Conservation (phyloP, 495 filamentous ascomycete genomes). For the Parmelia sp. region DNA sequence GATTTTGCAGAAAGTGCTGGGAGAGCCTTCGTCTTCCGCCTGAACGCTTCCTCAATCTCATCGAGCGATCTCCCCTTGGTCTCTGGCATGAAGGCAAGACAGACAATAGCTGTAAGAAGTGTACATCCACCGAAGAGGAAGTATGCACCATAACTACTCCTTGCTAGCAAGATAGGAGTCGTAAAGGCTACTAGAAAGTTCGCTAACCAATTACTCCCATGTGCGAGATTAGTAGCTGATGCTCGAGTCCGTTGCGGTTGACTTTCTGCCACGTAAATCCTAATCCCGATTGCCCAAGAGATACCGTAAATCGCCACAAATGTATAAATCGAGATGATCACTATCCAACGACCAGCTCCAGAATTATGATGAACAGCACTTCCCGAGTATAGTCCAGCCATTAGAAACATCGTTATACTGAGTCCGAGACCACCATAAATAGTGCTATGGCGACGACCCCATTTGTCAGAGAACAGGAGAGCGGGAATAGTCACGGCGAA, state of each 20-base stretch:
- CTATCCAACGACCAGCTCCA: slow-evolving; percentile 49
- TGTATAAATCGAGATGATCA: slow-evolving; percentile 47
- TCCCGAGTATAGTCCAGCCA: slow-evolving; percentile 47
- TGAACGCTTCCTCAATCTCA: slow-evolving; percentile 51
- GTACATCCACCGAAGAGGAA: slow-evolving; percentile 52
- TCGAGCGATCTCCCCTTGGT: slow-evolving; percentile 52
- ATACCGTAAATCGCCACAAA: slow-evolving; percentile 38
- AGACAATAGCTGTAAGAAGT: slow-evolving; percentile 45
- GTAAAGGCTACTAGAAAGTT: slow-evolving; percentile 63
- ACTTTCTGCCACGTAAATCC: slow-evolving; percentile 51
- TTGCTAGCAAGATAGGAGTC: slow-evolving; percentile 55
- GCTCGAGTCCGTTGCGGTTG: slow-evolving; percentile 50
- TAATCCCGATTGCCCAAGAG: slow-evolving; percentile 51
- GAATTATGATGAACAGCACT: slow-evolving; percentile 38
- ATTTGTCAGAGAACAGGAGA: slow-evolving; percentile 54
- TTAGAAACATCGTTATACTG: slow-evolving; percentile 42
- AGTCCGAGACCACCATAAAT: slow-evolving; percentile 53
- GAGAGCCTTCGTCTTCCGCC: too few relatives aligned
- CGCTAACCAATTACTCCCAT: slow-evolving; percentile 46
- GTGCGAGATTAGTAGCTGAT: slow-evolving; percentile 41
- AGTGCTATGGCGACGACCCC: slow-evolving; percentile 53
- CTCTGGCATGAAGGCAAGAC: slow-evolving; percentile 53
- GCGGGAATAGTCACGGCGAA: slow-evolving; percentile 49
- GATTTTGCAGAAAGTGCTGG: too few relatives aligned
- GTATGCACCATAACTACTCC: slow-evolving; percentile 51